Base-by-base conservation (phyloP, 768 basidiomycete species). In the Pleurotus platypus region DNA sequence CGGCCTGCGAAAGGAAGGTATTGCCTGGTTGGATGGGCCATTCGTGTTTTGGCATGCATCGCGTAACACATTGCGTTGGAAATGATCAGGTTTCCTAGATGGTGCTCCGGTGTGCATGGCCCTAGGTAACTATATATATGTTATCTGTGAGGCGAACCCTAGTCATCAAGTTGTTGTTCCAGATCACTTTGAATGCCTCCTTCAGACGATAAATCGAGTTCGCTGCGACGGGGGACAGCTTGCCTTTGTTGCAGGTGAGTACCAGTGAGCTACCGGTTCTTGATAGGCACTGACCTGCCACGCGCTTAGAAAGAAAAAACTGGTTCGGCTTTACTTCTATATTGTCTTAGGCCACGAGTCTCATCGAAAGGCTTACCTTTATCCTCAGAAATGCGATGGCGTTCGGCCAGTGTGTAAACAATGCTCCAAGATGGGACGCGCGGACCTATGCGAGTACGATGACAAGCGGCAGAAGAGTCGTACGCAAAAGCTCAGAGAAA, bases 381-480 rank as follows among this genome's bases (percentile, higher is more conserved):
- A 22, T 53, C 45, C 22, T 9, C 61, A 86, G 85, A 80, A 82
- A 80, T 87, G 85, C 64, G 82, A 85, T 63, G 83, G 83, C 15
- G 66, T 65, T 22, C 80, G 81, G 40, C 85, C 85, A 13, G 72
- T 78, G 37, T 86, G 85, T 63, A 67, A 70, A 18, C 81, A 82
- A 62, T 87, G 84, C 62, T 67, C 68, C 59, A 80, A 81, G 60
- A 79, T 82, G 70, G 80, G 79, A 64, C 69, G 83, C 22, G 67
- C 69, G 4, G 69, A 75, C 22, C 77, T 81, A 49, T 86, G 85
- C 66, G 69, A 77, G 55, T 87, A 85, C 70, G 82, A 85, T 62
- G 83, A 86, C 64, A 78, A 77, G 66, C 77, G 76, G 61, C 79
- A 78, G 56, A 83, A 83, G 66, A 84, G 81, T 63, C 77, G 83